Evolutionary conservation across 805 yeast species (phyloP), one percentile per base, ranked within the genome.

Genomic region (Cyberlindnera veronae): DNA sequence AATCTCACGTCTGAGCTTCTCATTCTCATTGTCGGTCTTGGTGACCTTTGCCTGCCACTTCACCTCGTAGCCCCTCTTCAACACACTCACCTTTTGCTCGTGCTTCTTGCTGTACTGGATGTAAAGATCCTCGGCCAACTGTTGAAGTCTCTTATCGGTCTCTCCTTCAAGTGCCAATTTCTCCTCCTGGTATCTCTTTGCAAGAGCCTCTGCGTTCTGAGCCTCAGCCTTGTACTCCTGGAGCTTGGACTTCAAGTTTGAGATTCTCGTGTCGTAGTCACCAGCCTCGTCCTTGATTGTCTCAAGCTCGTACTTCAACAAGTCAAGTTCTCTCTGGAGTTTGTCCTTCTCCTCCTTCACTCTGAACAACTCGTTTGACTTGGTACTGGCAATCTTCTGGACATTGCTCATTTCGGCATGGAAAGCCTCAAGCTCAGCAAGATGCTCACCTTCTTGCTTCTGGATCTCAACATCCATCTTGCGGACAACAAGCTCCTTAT

Each of bases 21-120:
- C 70, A 41, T 67, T 72, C 44, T 75, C 77, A 29, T 61, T 49
- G 11, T 62, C 61, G 18, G 69, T 55, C 42, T 64, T 69, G 34
- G 63, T 68, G 45, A 68, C 64, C 53, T 68, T 74, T 45, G 58
- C 56, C 35, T 69, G 63, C 69, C 74, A 76, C 51, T 74, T 77
- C 23, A 65, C 62, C 50, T 78, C 83, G 54, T 75, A 77, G 3
- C 77, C 79, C 41, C 72, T 71, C 55, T 77, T 81, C 53, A 81
- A 63, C 23, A 77, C 72, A 12, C 71, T 70, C 8, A 85, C 83
- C 58, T 85, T 85, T 38, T 76, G 74, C 46, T 81, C 86, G 54
- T 86, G 95, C 55, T 86, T 85, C 36, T 81, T 78, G 3, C 87
- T 76, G 54, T 85, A 85, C 55, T 82, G 89, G 28, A 75, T 69